Evolutionary conservation across 192 early-diverging fungal species (phyloP), one percentile per base, ranked within the genome.

Genomic region (Linnemannia elongata): DNA sequence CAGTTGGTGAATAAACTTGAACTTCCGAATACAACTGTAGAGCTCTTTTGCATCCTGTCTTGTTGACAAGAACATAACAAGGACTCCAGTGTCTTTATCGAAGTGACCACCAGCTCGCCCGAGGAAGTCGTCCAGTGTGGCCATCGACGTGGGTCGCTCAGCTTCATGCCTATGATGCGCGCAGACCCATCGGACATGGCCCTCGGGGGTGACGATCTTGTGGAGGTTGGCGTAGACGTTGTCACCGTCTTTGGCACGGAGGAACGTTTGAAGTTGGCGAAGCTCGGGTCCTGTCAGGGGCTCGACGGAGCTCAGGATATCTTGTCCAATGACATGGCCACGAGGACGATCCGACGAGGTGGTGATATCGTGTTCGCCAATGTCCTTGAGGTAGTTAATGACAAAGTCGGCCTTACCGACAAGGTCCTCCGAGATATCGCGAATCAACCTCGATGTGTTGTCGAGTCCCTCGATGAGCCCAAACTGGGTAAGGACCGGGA

Each of bases 151-250:
- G 9, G 60, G 60, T 66, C 70, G 36, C 12, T 72, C 22, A 42
- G 70, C 70, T 41, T 72, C 70, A 6, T 72, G 36, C 36, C 20
- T 42, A n/a, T 72, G 70, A 2, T 72, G 38, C 22, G 35, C 20
- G 39, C 70, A 72, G 2, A 72, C 70, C 70, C 70, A 72, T 4
- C 41, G 36, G 6, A 72, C 70, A n/a, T 42, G 20, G 1, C 70
- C 70, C 39, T 72, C 70, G 70, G 70, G 70, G 12, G 70, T 72
- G 70, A 42, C 70, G 39, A 72, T 42, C 41, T 42, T 38, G 38
- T 42, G 41, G 39, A 72, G 70, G n/a, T 72, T 72, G 70, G 38
- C 70, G 13, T 42, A 42, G 70, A 72, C 39, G 17, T 42, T 38
- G 22, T 72, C 70, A 4, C 36, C 38, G 38, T 72, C 39, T 7